Base-by-base conservation (phyloP, 2,329 filamentous ascomycete genomes). In the Cercospora sesami region DNA sequence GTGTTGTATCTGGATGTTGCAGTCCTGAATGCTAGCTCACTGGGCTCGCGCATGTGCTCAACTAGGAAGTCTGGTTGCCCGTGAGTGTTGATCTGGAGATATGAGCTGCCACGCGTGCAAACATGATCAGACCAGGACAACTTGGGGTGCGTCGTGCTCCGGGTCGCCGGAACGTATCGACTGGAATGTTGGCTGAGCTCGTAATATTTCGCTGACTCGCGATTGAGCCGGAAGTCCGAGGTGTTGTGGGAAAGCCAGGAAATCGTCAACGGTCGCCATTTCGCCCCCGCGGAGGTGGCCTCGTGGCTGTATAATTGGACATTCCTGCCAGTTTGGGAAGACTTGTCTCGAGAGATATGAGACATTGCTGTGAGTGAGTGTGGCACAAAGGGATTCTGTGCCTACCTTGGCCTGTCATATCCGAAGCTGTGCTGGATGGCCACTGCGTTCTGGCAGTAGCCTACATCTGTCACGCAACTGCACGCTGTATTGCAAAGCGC, bases 111-210 rank as follows among this genome's bases (percentile, higher is more conserved):
- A 55, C 21, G 23, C 48, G 23, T 55, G 48, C 48, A 28, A n/a
- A 55, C 48, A 55, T 55, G 23, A 28, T 16, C 48, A 9, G 48
- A 21, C 31, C 16, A 53, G 21, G n/a, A 36, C 14, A 31, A 8
- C 26, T 30, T 30, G 28, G 14, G 28, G 12, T n/a, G 26, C 16
- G 31, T 58, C 16, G 28, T 30, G 2, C n/a, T 36, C 55, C 55
- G 31, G 30, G 55, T 33, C 18, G 55, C 31, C 31, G 55, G 55
- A 31, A 36, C 26, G 55, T 12, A 36, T 59, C 30, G 18, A 36
- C 55, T 59, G 55, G 55, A 59, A 59, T 59, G 55, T 9, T 59
- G 36, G 36, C 36, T 42, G 36, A 39, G 36, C 36, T 39, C 30
- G 14, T 7, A 12, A 30, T 31, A 14, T 16, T 53, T 23, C 16